Evolutionary conservation across 345 rosid species (phyloP), one percentile per base, ranked within the genome.

Genomic region (Citropsis articulata): DNA sequence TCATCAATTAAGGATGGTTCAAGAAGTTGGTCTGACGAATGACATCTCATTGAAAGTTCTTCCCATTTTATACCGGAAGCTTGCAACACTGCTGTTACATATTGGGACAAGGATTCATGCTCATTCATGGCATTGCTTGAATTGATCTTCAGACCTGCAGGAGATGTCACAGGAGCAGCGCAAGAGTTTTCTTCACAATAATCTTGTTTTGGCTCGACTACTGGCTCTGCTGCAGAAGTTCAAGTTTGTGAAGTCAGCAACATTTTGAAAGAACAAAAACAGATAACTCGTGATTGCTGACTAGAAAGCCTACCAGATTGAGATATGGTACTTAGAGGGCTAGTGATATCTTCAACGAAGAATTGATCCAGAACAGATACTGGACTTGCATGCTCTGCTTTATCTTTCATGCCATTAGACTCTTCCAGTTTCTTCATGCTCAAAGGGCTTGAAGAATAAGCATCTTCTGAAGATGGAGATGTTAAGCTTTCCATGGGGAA

Each of bases 321-420:
- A 79, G 79, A 18, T 69, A 77, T 33, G 9, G 59, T 56, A 75
- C 80, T 77, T 71, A 68, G 48, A 71, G 82, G 85, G 55, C 83
- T 81, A 40, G 78, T 66, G 61, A 63, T 63, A 9, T 87, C 93
- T 75, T 88, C 91, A 22, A 73, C 13, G 70, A 65, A 81, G 61
- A 81, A 81, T 45, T 83, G 86, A 59, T 88, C 89, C 3, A 90
- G 90, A 69, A 92, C 91, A 38, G 93, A 88, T 30, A 90, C 80
- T 6, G 92, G 91, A 87, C 94, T 89, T 31, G 90, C 88, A 77
- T 89, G 92, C 72, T 87, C 91, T 69, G 73, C 66, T 72, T 78
- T 65, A n/a, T 78, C 82, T 36, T 81, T 80, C 30, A 8, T 42
- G 69, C 75, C 77, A 57, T 69, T 67, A 64, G 81, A 66, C n/a